A percentile compares a stretch with the other conserved stretches of the same genome.
phyloP scores from a whole-genome alignment of 345 rosid species.

The Physaria fendleri region DNA sequence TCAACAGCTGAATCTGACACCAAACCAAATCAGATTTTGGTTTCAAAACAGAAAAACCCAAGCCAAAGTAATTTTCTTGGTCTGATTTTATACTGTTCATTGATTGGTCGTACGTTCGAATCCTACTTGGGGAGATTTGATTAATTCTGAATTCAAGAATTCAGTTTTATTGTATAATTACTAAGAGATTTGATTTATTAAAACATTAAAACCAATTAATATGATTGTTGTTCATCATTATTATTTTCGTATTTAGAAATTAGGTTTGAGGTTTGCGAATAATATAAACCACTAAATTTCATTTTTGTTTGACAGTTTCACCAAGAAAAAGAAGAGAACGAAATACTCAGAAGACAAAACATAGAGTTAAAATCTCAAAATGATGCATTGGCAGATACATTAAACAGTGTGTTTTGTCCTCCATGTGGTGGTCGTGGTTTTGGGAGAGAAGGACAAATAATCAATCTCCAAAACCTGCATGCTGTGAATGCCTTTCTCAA shows the following conservation, averaged over 20 bases:
- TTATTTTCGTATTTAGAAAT: neutral
- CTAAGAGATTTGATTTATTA: neutral
- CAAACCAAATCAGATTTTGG: conserved; percentile 76
- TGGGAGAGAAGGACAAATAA: conserved; percentile 40
- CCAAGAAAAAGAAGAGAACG: conserved; percentile 43
- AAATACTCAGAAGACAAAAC: conserved; percentile 46
- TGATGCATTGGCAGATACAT: conserved; percentile 41
- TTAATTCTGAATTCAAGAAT: no score
- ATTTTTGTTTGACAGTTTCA: conserved; percentile 34
- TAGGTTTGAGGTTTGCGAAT: neutral
- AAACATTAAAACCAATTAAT: neutral
- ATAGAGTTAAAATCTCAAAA: conserved; percentile 51
- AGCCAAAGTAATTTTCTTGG: conserved; percentile 37
- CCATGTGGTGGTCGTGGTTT: conserved; percentile 64
- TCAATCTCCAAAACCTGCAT: conserved; percentile 33
- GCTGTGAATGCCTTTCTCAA: conserved; percentile 42
- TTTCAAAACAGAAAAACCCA: conserved; percentile 83
- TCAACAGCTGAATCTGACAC: conserved; percentile 43
- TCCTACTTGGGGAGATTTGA: no score
- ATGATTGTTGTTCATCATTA: neutral
- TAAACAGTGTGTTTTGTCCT: conserved; percentile 54
- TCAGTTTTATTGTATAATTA: neutral
- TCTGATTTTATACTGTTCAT: neutral
- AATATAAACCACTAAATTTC: neutral
- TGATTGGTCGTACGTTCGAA: no score